phyloP scores from a whole-genome alignment of 768 basidiomycete species.

The Cubamyces sp. region DNA sequence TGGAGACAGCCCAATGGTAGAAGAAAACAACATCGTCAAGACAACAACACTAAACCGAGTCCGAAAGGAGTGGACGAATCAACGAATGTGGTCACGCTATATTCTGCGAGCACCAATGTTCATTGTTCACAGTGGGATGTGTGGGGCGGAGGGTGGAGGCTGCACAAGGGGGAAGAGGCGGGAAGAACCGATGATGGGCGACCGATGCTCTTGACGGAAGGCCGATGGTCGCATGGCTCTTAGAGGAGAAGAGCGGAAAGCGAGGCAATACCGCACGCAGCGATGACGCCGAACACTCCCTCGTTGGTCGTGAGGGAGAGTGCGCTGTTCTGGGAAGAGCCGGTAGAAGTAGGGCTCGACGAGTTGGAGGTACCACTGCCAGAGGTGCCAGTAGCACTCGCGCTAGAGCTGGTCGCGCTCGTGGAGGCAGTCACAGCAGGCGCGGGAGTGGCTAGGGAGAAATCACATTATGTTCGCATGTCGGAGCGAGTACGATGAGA shows the following conservation, averaged over 20 bases:
- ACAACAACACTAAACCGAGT: slow-evolving; percentile 6
- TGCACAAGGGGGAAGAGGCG: slow-evolving; percentile 18
- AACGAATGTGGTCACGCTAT: slow-evolving; percentile 14
- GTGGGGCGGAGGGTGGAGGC: slow-evolving; percentile 3
- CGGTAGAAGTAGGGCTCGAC: slow-evolving; percentile 8
- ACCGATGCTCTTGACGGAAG: slow-evolving; percentile 1
- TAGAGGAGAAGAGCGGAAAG: slow-evolving; percentile 30
- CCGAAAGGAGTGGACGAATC: slow-evolving; percentile 6
- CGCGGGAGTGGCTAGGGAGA: slow-evolving; percentile 28
- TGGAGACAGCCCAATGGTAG: slow-evolving; percentile 2
- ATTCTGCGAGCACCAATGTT: slow-evolving; percentile 1
- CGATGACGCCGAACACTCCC: slow-evolving; percentile 27
- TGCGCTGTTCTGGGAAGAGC: slow-evolving; percentile 16
- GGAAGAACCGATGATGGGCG: neutral
- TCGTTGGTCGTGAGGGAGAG: slow-evolving; percentile 10
- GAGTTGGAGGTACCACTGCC: slow-evolving; percentile 14
- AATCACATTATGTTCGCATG: slow-evolving; percentile 11
- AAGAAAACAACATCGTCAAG: slow-evolving; percentile 9
- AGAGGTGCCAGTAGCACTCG: slow-evolving; percentile 24
- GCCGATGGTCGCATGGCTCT: neutral
- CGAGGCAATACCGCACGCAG: slow-evolving; percentile 30
- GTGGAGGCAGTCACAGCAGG: slow-evolving; percentile 13
- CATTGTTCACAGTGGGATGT: slow-evolving; percentile 1
- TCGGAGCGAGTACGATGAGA: neutral
- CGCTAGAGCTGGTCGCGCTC: slow-evolving; percentile 13